Conservation (phyloP, 1,139 yeast species). For the Suhomyces terraborum region DNA sequence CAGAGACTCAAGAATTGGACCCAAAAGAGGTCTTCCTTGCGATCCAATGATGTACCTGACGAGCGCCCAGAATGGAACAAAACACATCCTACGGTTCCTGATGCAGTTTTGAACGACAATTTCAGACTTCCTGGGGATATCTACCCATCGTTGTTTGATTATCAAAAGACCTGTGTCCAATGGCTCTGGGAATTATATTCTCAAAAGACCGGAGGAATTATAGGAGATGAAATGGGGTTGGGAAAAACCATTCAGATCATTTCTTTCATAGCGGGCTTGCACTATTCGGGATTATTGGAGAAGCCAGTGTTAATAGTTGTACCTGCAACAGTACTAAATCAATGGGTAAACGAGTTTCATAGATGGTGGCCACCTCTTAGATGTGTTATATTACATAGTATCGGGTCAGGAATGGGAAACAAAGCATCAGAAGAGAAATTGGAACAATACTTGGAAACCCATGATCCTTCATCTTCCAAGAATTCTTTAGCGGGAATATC, state of each 20-base stretch:
- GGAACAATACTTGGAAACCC: constrained; percentile 50
- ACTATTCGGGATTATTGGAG: constrained; percentile 71
- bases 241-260: constrained; percentile 94
- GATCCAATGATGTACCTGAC: constrained; percentile 15
- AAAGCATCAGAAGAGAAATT: constrained; percentile 50
- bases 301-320: constrained; percentile 88
- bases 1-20: constrained; percentile 63
- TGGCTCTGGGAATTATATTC: constrained; percentile 80
- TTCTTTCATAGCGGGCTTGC: constrained; percentile 86
- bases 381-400: constrained; percentile 83
- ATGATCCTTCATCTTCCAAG: constrained; percentile 39
- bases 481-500: constrained; percentile 27
- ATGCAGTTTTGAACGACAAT: constrained; percentile 67
- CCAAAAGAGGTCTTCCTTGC: constrained; percentile 40
- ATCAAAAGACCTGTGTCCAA: constrained; percentile 90
- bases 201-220: constrained; percentile 89
- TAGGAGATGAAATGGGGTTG: constrained; percentile 97
- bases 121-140: constrained; percentile 89
- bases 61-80: constrained; percentile 59
- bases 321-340: constrained; percentile 94
- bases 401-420: constrained; percentile 81
- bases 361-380: constrained; percentile 98
- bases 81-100: constrained; percentile 78
- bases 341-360: constrained; percentile 95
- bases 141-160: constrained; percentile 81